Conservation (phyloP, 164 flowering plant genomes). For the Magnolia sinica region DNA sequence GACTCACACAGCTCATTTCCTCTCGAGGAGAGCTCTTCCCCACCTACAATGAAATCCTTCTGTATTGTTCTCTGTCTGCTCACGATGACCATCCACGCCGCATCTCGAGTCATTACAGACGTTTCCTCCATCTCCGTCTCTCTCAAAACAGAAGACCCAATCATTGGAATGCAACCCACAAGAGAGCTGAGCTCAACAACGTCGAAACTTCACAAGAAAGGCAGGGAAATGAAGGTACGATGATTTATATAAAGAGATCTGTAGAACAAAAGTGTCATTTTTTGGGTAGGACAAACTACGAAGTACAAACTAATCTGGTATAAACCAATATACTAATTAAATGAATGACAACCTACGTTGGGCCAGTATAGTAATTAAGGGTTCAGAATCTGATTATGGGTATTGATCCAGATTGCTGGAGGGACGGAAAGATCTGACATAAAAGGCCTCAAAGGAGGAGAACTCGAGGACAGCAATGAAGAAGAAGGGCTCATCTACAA, state of each 20-base stretch:
- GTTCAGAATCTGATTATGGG: slow-evolving; percentile 2
- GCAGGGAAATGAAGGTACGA: slow-evolving; percentile 20
- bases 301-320: not conserved
- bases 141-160: not conserved
- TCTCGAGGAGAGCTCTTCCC: slow-evolving; percentile 4
- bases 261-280: not conserved
- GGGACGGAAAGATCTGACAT: slow-evolving; percentile 4
- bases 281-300: not conserved
- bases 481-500: slow-evolving; percentile 45
- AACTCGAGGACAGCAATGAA: slow-evolving; percentile 6
- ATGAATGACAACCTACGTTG: too few relatives aligned
- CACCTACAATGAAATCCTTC: slow-evolving; percentile 27
- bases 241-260: not conserved
- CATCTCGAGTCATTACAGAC: slow-evolving; percentile 13
- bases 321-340: too few relatives aligned
- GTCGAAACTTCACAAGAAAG: not conserved
- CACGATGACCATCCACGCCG: slow-evolving; percentile 17
- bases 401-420: slow-evolving; percentile 27
- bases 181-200: slow-evolving; percentile 12
- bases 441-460: slow-evolving; percentile 9
- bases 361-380: too few relatives aligned
- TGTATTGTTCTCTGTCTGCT: slow-evolving; percentile 28
- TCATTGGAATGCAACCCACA: slow-evolving; percentile 15
- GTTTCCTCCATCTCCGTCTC: slow-evolving; percentile 14
- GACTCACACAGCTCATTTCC: not conserved